phyloP scores from a whole-genome alignment of 352 stramenopile species.

The Phytophthora uliginosa region DNA sequence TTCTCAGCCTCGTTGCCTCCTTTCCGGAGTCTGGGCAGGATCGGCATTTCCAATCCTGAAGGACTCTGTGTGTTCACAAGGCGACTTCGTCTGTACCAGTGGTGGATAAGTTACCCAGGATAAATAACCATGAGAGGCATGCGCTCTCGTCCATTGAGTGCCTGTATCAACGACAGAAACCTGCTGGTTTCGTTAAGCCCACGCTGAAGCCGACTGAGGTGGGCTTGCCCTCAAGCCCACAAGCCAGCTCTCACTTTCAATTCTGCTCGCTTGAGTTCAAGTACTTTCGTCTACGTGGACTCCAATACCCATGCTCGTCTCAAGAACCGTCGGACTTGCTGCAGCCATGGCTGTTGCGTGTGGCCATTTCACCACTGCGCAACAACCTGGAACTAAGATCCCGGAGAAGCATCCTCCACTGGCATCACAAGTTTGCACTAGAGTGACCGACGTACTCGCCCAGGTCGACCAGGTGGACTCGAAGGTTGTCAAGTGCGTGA shows the following conservation, averaged over 20 bases:
- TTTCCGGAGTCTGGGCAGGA: constrained; percentile 3
- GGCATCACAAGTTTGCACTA: not conserved
- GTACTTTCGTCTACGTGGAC: not conserved
- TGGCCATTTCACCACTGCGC: not conserved
- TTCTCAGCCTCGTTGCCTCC: not conserved
- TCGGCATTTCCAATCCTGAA: not conserved
- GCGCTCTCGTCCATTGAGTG: not conserved
- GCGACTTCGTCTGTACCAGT: not conserved
- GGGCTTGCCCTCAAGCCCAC: too few species aligned
- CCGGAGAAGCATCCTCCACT: not conserved
- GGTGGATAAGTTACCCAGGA: not conserved
- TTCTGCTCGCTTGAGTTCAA: not conserved
- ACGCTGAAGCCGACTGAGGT: not conserved
- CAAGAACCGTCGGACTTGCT: not conserved
- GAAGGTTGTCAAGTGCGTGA: not conserved
- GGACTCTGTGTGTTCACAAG: not conserved
- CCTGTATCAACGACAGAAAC: not conserved
- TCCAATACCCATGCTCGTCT: not conserved
- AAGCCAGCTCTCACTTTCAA: not conserved
- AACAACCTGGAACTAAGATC: not conserved
- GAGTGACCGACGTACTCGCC: not conserved
- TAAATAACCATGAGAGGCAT: not conserved
- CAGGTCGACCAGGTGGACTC: not conserved
- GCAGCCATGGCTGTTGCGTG: not conserved
- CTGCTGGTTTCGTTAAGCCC: not conserved